Percentiles rank a stretch among this genome's conserved stretches.
Evolutionary conservation across 2,329 filamentous ascomycete species (phyloP).

Genomic region (Periconia sp.): DNA sequence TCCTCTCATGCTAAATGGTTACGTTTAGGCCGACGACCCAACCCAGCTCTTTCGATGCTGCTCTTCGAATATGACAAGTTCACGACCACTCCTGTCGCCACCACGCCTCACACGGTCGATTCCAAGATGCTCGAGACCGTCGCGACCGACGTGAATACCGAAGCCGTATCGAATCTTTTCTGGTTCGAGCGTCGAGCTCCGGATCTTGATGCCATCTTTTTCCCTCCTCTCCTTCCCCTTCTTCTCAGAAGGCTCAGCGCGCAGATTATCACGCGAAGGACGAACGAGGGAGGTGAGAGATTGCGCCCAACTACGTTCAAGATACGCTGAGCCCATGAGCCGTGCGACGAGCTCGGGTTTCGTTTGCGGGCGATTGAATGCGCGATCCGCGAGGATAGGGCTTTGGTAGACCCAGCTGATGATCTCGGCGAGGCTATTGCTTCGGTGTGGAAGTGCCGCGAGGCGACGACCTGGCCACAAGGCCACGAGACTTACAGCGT

Average conservation of each 20-base stretch:
- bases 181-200: conserved; percentile 39
- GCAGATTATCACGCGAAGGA: conserved; percentile 34
- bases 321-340: conserved; percentile 63
- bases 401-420: conserved; percentile 78
- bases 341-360: conserved; percentile 72
- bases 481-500: conserved; percentile 65
- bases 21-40: conserved; percentile 12
- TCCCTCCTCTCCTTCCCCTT: conserved; percentile 14
- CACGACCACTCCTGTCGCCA: conserved; percentile 36
- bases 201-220: conserved; percentile 19
- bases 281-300: conserved; percentile 36
- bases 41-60: conserved; percentile 38
- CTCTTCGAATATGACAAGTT: conserved; percentile 46
- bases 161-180: conserved; percentile 59
- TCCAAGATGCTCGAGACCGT: conserved; percentile 65
- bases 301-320: conserved; percentile 48
- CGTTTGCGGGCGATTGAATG: conserved; percentile 72
- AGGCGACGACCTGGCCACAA: conserved; percentile 65
- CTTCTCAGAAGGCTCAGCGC: conserved; percentile 26
- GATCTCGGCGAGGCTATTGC: conserved; percentile 75
- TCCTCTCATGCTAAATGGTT: too few relatives aligned
- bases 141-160: conserved; percentile 63
- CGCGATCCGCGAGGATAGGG: conserved; percentile 72
- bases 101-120: conserved; percentile 61
- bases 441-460: conserved; percentile 74